Conservation (phyloP, 805 yeast species). For the Metschnikowia lochheadii region DNA sequence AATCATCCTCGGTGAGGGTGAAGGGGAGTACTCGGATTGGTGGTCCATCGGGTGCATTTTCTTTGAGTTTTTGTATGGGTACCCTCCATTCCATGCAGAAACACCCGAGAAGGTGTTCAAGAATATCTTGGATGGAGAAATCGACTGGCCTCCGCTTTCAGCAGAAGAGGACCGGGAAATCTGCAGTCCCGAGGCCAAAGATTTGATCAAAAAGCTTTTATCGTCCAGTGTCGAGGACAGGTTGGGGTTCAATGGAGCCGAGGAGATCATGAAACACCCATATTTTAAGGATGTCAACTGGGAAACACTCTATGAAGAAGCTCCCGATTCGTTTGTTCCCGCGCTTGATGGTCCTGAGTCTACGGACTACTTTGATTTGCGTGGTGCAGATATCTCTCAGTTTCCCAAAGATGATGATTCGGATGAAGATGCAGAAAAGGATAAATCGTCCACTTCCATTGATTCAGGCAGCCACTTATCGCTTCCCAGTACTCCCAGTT, state of each 20-base stretch:
- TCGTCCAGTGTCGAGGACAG: conserved; percentile 61
- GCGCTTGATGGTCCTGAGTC: conserved; percentile 71
- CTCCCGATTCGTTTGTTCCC: conserved; percentile 78
- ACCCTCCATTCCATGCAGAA: conserved; percentile 88
- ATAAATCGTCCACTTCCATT: not conserved
- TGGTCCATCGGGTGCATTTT: conserved; percentile 97
- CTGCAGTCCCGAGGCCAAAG: conserved; percentile 67
- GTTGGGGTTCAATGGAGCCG: conserved; percentile 73
- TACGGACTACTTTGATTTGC: conserved; percentile 84
- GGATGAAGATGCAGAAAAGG: conserved; percentile 22
- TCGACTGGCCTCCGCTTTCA: conserved; percentile 78
- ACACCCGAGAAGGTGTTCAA: conserved; percentile 79
- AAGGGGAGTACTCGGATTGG: conserved; percentile 90
- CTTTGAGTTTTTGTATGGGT: conserved; percentile 88
- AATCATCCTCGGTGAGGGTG: conserved; percentile 79
- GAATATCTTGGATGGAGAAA: conserved; percentile 67
- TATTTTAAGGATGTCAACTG: conserved; percentile 73
- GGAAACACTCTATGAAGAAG: conserved; percentile 64
- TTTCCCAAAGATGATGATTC: conserved; percentile 52
- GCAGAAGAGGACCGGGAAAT: conserved; percentile 48
- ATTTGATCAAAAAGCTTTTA: conserved; percentile 62
- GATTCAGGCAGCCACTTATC: conserved; percentile 12
- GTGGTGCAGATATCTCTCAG: conserved; percentile 77
- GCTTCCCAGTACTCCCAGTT: conserved; percentile 19
- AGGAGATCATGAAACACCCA: conserved; percentile 74